Base-by-base conservation (phyloP, 106 monocot species). In the Iris macrosiphon region DNA sequence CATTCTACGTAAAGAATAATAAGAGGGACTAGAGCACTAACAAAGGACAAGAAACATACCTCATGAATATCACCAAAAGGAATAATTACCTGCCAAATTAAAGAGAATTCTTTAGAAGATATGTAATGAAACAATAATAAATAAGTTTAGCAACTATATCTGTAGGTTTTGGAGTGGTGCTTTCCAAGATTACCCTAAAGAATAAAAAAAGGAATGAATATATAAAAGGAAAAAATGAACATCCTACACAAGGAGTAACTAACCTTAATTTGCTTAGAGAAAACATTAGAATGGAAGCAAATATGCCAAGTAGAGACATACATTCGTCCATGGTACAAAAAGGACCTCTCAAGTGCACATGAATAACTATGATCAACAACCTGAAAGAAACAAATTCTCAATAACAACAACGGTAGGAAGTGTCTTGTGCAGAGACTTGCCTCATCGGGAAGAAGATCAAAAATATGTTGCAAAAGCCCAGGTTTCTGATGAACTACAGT, bases 181-280 rank as follows among this genome's bases (percentile, higher is more conserved):
- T 40, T 57, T 25, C 39, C 31, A 33, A 33, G 12, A 25, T 24
- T 8, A 15, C 1, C 15, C 10, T 21, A 41, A 11, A 24, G 10
- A 9, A 27, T 2, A 35, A 19, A 7, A 13, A 0, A 12, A 43
- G 25, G 2, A 2, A 61, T 61, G 6, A 55, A 10, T 26, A 31
- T 49, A 40, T 1, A 41, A 49, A 26, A 53, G 30, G 35, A 7
- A n/a, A 12, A 34, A n/a, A 17, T n/a, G 11, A 35, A 37, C 21
- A 42, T 55, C 11, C 19, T 23, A 9, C 3, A 52, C 23, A 29
- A 71, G 25, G 9, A 68, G 31, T 28, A 53, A 16, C 72, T 73
- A 59, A 90, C 98, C 98, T 98, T 98, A 40, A 98, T 98, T 78
- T 98, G 98, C 70, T 98, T 98, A 48, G 87, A 83, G 63, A 98